These are phyloP conservation scores for Cytospora chrysosperma DNA, from an alignment of 2,329 filamentous ascomycete species.

Conservation along the genomic window DNA sequence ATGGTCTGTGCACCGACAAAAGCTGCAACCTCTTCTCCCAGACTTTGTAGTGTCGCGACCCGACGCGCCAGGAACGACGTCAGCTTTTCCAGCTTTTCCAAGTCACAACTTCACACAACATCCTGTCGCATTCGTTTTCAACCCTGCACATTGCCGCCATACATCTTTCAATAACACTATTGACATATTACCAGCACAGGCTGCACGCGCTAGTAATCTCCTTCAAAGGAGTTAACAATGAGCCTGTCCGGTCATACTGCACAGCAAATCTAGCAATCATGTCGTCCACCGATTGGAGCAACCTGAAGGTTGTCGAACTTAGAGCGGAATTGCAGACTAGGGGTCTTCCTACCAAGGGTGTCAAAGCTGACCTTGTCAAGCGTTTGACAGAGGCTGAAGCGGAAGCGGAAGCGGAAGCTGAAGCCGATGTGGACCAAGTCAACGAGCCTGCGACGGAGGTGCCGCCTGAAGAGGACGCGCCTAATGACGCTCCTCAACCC, in stretches of 20 bases:
- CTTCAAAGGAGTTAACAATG: constrained; percentile 8
- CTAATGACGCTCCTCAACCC: not conserved
- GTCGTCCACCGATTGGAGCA: constrained; percentile 49
- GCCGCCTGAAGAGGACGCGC: constrained; percentile 26
- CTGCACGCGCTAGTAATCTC: not conserved
- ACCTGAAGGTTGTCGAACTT: constrained; percentile 72
- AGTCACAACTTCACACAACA: not conserved
- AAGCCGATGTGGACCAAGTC: constrained; percentile 24
- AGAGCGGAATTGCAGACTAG: constrained; percentile 72
- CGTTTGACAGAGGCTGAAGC: constrained; percentile 52
- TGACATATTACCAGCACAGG: not conserved
- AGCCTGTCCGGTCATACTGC: constrained; percentile 3
- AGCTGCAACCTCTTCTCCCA: constrained; percentile 20
- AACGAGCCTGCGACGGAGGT: constrained; percentile 18
- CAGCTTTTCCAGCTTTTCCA: constrained; percentile 16
- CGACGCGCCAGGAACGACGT: constrained; percentile 21
- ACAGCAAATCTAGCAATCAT: constrained; percentile 35
- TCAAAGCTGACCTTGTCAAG: constrained; percentile 70
- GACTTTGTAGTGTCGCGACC: constrained; percentile 20
- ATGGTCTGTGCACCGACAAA: constrained; percentile 1
- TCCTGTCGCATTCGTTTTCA: constrained; percentile 4
- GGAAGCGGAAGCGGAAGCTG: constrained; percentile 25
- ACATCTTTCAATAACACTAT: not conserved
- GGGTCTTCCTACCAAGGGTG: constrained; percentile 66
- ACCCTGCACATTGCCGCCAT: not conserved